Base-by-base conservation (phyloP, 2,329 filamentous ascomycete genomes). In the Aspergillus fischeri region DNA sequence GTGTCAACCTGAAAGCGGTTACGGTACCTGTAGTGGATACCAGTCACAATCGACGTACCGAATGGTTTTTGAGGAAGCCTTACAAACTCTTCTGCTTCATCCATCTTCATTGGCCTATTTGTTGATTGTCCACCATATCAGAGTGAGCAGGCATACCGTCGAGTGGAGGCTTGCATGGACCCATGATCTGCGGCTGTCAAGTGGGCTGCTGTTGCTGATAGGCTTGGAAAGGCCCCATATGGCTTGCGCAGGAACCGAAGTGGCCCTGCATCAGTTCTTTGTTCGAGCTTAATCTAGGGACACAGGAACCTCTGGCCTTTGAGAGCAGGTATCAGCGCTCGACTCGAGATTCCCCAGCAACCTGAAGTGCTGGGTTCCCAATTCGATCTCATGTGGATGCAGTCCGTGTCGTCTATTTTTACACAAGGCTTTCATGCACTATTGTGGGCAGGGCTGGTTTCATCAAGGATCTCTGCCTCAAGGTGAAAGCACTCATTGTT, bases 211-310 rank as follows among this genome's bases (percentile, higher is more conserved):
- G 32, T 3, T 35, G 14, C 24, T 29, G 49, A 58, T 58, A 60
- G 53, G 47, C 54, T 58, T 49, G 55, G 52, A 42, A 49, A 47
- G 53, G 50, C 51, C 52, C 51, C 44, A 48, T 53, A 61, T 62
- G 60, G 52, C 58, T 58, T 64, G 58, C 61, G 63, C 66, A 69
- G 63, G 63, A 67, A 67, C 67, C 42, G 35, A 28, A 60, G 49
- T 49, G 56, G 55, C 58, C 60, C 59, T 55, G 52, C 58, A 25
- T 24, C 44, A 27, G 60, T 57, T 52, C 35, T 42, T 44, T 42
- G 21, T 44, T 44, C 24, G 14, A 11, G 51, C 60, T 54, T 41
- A 35, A 27, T 47, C 49, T 51, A 53, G 57, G 52, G 47, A 27
- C 28, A 52, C 17, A 25, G 27, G 14, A 28, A 24, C 24, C 17